Base-by-base conservation (phyloP, 768 basidiomycete species). In the Suillus plorans region DNA sequence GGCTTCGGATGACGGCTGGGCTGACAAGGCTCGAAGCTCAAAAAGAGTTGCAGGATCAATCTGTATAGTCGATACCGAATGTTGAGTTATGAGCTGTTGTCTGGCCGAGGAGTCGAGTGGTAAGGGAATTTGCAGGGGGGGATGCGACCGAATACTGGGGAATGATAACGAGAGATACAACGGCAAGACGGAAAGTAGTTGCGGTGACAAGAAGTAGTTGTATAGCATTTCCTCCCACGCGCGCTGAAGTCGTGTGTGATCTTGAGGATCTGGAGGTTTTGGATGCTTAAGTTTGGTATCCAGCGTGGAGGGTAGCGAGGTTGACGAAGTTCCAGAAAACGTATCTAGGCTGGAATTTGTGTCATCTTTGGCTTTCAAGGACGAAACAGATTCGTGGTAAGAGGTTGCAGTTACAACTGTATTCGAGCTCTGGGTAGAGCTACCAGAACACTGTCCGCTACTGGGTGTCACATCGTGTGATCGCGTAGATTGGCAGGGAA, bases 181-280 rank as follows among this genome's bases (percentile, higher is more conserved):
- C 0, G 88, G 89, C 59, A 91, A 80, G 60, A 90, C 80, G 20
- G 86, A 82, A 65, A 86, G 77, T 8, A 87, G 71, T 22, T 83
- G 83, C 9, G 83, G 73, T 0, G 85, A 77, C 41, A 91, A 76
- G 70, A 89, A 89, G 20, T 85, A 80, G 28, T 74, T 79, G 52
- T 81, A 72, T 36, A 91, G 81, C 89, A 91, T 89, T 47, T 82
- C 81, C 61, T 87, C 85, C 89, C 90, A 91, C 5, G 89, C 85
- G 4, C 79, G 76, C 72, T 84, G 83, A 49, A 92, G 80, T 62
- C 81, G 80, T 16, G 82, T 77, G 69, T 92, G 90, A 69, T 91
- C 87, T 67, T 85, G 84, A 20, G 85, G 85, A 69, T 88, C 73
- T 1, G 75, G 74, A 4, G 73, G 69, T 8, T 71, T 64, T n/a